Conservation (phyloP, 2,329 filamentous ascomycete genomes). For the Ramichloridium luteum region DNA sequence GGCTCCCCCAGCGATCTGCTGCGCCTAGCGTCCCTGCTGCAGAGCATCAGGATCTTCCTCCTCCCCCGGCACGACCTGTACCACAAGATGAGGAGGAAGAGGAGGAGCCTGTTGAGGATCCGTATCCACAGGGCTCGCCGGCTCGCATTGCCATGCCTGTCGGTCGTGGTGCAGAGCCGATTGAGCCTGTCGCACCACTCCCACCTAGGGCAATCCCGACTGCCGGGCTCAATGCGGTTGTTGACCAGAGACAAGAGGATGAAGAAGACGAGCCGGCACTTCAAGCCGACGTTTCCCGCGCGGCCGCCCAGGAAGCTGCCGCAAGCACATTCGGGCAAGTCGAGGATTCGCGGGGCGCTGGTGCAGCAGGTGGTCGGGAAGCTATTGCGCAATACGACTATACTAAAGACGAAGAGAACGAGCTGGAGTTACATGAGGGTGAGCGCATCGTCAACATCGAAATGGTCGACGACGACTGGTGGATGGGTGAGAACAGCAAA, state of each 20-base stretch:
- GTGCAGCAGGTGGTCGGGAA: constrained; percentile 46
- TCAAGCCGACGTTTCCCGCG: constrained; percentile 46
- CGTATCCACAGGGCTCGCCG: constrained; percentile 51
- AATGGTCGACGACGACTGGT: constrained; percentile 98
- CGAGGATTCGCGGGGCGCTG: constrained; percentile 26
- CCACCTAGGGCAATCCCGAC: constrained; percentile 48
- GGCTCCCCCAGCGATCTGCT: constrained; percentile 50
- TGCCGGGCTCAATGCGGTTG: constrained; percentile 47
- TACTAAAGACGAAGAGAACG: constrained; percentile 94
- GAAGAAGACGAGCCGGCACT: constrained; percentile 52
- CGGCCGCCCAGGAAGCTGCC: constrained; percentile 36
- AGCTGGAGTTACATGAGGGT: constrained; percentile 80
- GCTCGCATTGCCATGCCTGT: constrained; percentile 81
- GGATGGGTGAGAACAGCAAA: constrained; percentile 79
- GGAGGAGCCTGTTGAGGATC: constrained; percentile 27
- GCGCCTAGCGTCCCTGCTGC: constrained; percentile 42
- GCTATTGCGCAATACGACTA: constrained; percentile 89
- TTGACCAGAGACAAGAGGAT: constrained; percentile 50
- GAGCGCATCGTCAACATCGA: constrained; percentile 85
- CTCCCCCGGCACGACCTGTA: constrained; percentile 30
- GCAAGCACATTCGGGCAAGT: constrained; percentile 34
- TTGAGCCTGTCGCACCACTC: constrained; percentile 41
- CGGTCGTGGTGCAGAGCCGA: constrained; percentile 45
- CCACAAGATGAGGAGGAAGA: constrained; percentile 18
- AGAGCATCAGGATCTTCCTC: constrained; percentile 37